Conservation (phyloP, 2,329 filamentous ascomycete species). For the Hymenoscyphus scutula region DNA sequence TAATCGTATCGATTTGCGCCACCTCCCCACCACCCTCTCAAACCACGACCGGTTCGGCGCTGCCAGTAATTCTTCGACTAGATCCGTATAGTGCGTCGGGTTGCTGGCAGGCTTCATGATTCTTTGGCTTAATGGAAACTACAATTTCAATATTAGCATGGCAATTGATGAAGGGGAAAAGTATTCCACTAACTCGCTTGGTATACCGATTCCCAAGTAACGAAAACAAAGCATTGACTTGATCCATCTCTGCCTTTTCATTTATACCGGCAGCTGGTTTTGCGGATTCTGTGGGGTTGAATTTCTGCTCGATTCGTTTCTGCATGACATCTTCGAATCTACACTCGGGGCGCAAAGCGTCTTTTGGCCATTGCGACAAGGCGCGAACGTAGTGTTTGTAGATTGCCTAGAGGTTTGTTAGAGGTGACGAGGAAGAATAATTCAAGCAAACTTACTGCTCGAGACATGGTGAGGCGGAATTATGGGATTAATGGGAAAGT, state of each 20-base stretch:
- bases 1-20: constrained; percentile 60
- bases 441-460: constrained; percentile 29
- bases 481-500: not conserved
- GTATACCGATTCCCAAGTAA: constrained; percentile 59
- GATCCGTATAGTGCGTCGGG: constrained; percentile 60
- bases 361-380: constrained; percentile 60
- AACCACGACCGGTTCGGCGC: constrained; percentile 57
- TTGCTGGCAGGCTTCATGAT: constrained; percentile 59
- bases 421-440: not conserved
- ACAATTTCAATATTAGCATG: not conserved
- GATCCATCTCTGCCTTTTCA: constrained; percentile 51
- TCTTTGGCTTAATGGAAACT: constrained; percentile 6
- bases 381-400: constrained; percentile 49
- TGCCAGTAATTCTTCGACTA: constrained; percentile 61
- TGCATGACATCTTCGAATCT: constrained; percentile 58
- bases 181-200: constrained; percentile 45
- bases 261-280: constrained; percentile 19
- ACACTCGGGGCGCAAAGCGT: constrained; percentile 59
- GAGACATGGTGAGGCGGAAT: constrained; percentile 28
- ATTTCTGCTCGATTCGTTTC: constrained; percentile 42
- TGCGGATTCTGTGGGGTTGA: constrained; percentile 13
- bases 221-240: constrained; percentile 59
- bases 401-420: constrained; percentile 38
- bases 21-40: constrained; percentile 49
- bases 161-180: not conserved